A percentile compares a stretch with the other conserved stretches of the same genome.
phyloP scores from a whole-genome alignment of 2,329 filamentous ascomycete genomes.

The Neonectria coccinea region DNA sequence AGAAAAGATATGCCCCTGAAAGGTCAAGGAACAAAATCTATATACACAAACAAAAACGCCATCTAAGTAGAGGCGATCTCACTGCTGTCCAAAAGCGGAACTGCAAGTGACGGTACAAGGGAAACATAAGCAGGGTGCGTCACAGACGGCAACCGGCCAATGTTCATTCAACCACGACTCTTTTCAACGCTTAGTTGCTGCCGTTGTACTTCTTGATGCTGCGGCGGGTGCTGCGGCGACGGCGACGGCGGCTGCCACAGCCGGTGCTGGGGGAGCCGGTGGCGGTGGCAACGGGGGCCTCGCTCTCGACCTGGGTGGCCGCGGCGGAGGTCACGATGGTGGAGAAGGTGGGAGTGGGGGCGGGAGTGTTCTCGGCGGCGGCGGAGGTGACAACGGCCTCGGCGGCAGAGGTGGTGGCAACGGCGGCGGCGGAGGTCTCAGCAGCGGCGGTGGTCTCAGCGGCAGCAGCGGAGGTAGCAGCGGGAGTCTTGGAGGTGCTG shows the following conservation, averaged over 20 bases:
- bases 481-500: constrained; percentile 5
- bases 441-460: constrained; percentile 7
- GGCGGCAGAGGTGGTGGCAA: constrained; percentile 20
- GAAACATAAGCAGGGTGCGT: constrained; percentile 17
- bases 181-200: constrained; percentile 36
- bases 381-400: constrained; percentile 24
- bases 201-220: constrained; percentile 31
- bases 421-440: constrained; percentile 4
- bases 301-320: constrained; percentile 24
- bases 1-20: constrained; percentile 39
- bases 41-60: constrained; percentile 44
- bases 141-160: constrained; percentile 25
- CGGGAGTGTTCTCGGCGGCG: constrained; percentile 21
- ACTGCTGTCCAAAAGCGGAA: constrained; percentile 24
- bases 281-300: constrained; percentile 29
- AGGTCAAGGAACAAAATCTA: constrained; percentile 40
- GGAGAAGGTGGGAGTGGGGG: constrained; percentile 36
- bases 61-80: constrained; percentile 35
- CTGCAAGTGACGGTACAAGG: neutral
- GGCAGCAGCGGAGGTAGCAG: constrained; percentile 12
- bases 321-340: constrained; percentile 40
- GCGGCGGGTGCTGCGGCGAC: constrained; percentile 43
- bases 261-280: constrained; percentile 35
- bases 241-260: constrained; percentile 38
- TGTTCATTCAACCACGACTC: constrained; percentile 10